Evolutionary conservation across 2,329 filamentous ascomycete genomes (phyloP).

Genomic region (Pestalotiopsis sp.): DNA sequence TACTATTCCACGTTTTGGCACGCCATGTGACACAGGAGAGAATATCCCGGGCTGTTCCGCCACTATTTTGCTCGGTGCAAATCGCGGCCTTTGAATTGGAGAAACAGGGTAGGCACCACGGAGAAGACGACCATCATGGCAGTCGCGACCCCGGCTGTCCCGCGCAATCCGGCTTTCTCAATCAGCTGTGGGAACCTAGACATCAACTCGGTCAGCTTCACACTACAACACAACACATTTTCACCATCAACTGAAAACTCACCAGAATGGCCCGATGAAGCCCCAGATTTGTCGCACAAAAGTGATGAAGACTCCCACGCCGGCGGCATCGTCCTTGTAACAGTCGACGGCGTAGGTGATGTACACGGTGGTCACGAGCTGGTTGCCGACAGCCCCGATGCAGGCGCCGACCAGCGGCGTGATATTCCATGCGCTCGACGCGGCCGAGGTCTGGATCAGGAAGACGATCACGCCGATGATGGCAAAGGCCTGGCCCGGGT

Average conservation of each 20-base stretch:
- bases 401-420: slow-evolving; percentile 58
- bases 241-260: background rate
- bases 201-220: slow-evolving; percentile 26
- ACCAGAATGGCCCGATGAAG: slow-evolving; percentile 46
- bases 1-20: background rate
- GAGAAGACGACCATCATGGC: slow-evolving; percentile 33
- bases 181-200: slow-evolving; percentile 42
- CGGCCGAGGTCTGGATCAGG: slow-evolving; percentile 50
- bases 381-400: slow-evolving; percentile 56
- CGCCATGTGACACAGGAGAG: background rate
- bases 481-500: slow-evolving; percentile 51
- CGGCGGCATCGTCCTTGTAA: slow-evolving; percentile 52
- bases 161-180: slow-evolving; percentile 31
- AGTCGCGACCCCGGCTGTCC: slow-evolving; percentile 36
- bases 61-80: slow-evolving; percentile 10
- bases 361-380: slow-evolving; percentile 62
- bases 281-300: slow-evolving; percentile 57
- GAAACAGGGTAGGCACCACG: slow-evolving; percentile 17
- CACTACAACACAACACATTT: slow-evolving; percentile 18
- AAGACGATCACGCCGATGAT: slow-evolving; percentile 58
- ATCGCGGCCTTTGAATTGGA: slow-evolving; percentile 20
- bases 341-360: slow-evolving; percentile 65
- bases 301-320: slow-evolving; percentile 61
- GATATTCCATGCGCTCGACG: slow-evolving; percentile 52
- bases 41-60: background rate